phyloP scores from a whole-genome alignment of 345 rosid genomes.

The Anacardium occidentale region DNA sequence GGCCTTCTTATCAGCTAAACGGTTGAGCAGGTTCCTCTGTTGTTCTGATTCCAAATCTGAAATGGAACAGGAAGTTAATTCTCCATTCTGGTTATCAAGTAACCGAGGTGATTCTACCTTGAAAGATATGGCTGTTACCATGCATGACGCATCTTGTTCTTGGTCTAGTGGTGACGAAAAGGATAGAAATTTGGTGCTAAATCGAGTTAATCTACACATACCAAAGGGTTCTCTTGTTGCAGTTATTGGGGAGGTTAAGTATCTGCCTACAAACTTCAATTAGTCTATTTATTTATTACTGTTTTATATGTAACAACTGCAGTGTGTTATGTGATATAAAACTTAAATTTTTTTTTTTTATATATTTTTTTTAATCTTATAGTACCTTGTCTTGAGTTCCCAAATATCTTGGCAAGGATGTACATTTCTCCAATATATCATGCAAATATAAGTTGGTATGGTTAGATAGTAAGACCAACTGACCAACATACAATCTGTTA shows the following conservation, averaged over 20 bases:
- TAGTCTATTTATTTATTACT: neutral
- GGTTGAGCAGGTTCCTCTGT: conserved; percentile 75
- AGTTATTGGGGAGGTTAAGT: conserved; percentile 76
- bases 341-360: neutral
- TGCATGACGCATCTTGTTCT: conserved; percentile 64
- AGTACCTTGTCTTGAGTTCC: neutral
- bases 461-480: neutral
- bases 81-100: conserved; percentile 25
- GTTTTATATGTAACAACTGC: neutral
- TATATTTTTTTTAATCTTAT: neutral
- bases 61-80: conserved; percentile 23
- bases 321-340: neutral
- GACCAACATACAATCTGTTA: neutral
- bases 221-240: conserved; percentile 71
- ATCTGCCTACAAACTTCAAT: conserved; percentile 6
- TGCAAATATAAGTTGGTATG: neutral
- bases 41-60: conserved; percentile 49
- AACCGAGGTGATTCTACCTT: conserved; percentile 30
- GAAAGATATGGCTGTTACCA: conserved; percentile 48
- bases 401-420: neutral
- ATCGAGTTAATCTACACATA: conserved; percentile 53
- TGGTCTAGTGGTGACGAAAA: conserved; percentile 60
- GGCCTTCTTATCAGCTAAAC: conserved; percentile 85
- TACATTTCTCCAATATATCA: neutral
- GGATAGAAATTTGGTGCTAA: conserved; percentile 46